Evolutionary conservation across 805 yeast species (phyloP).

Genomic region (Metschnikowia anglica): DNA sequence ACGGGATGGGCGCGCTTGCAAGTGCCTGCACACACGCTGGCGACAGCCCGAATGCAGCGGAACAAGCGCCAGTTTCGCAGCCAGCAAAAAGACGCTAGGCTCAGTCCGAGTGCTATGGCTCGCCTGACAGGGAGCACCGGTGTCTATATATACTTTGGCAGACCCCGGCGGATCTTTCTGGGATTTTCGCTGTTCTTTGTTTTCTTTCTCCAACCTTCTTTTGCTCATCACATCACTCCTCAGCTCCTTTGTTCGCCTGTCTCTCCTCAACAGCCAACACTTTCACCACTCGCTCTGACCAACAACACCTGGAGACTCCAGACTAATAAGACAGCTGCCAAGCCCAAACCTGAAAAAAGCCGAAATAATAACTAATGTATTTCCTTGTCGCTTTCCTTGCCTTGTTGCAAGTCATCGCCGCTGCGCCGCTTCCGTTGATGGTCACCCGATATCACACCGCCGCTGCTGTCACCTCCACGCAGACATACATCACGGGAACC

Average conservation of each 20-base stretch:
- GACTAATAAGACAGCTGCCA: neutral
- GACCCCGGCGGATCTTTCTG: too few relatives aligned
- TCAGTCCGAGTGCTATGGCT: too few relatives aligned
- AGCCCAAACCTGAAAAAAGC: neutral
- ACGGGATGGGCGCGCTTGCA: neutral
- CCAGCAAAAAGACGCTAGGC: slow-evolving; percentile 8
- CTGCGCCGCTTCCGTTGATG: slow-evolving; percentile 40
- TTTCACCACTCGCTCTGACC: too few relatives aligned
- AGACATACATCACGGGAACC: slow-evolving; percentile 45
- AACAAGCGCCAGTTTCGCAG: slow-evolving; percentile 10
- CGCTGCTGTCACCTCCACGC: slow-evolving; percentile 47
- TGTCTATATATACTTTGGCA: too few relatives aligned
- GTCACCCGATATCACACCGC: slow-evolving; percentile 60
- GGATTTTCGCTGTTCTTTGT: too few relatives aligned
- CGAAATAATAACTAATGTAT: slow-evolving; percentile 1
- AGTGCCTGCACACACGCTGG: slow-evolving; percentile 3
- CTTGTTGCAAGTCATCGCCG: slow-evolving; percentile 24
- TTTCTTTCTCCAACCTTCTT: too few relatives aligned
- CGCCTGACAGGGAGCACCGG: too few relatives aligned
- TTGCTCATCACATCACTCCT: too few relatives aligned
- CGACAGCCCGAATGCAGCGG: slow-evolving; percentile 4
- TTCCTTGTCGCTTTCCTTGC: slow-evolving; percentile 13
- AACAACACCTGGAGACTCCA: neutral
- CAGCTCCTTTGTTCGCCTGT: too few relatives aligned
- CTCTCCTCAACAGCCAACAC: too few relatives aligned